phyloP scores from a whole-genome alignment of 2,329 filamentous ascomycete species.

The Pseudocercospora macadamiae region DNA sequence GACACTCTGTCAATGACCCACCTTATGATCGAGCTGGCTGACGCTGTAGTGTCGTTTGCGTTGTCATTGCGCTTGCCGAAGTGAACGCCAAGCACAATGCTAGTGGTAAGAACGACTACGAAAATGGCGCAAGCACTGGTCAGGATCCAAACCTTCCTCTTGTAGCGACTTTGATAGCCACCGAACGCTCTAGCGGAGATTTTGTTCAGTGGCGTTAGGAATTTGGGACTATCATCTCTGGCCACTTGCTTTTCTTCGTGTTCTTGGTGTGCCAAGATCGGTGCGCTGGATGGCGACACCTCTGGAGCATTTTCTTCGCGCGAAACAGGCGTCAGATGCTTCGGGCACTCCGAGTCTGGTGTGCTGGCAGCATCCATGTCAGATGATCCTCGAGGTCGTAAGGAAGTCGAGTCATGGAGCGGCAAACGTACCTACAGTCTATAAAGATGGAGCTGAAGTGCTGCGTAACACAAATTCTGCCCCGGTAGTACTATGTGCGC shows the following conservation, averaged over 20 bases:
- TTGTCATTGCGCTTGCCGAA: background rate
- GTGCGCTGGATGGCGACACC: background rate
- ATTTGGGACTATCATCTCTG: background rate
- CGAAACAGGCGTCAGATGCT: background rate
- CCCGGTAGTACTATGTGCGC: background rate
- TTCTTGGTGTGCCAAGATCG: background rate
- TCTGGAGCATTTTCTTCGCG: background rate
- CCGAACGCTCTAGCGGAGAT: background rate
- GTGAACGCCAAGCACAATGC: slow-evolving; percentile 1
- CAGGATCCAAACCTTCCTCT: background rate
- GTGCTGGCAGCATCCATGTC: background rate
- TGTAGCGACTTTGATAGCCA: background rate
- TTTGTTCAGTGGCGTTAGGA: background rate
- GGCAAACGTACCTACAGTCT: no score
- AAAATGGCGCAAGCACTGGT: background rate
- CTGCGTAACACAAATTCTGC: background rate
- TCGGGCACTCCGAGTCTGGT: background rate
- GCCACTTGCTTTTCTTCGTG: background rate
- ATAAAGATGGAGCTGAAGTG: background rate
- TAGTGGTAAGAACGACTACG: background rate
- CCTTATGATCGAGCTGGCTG: background rate
- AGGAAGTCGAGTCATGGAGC: no score
- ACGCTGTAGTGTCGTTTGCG: background rate
- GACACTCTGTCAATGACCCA: background rate
- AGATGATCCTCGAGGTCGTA: no score